Percentiles rank a stretch among this genome's conserved stretches.
phyloP scores from a whole-genome alignment of 345 rosid species.

The Mercurialis annua region DNA sequence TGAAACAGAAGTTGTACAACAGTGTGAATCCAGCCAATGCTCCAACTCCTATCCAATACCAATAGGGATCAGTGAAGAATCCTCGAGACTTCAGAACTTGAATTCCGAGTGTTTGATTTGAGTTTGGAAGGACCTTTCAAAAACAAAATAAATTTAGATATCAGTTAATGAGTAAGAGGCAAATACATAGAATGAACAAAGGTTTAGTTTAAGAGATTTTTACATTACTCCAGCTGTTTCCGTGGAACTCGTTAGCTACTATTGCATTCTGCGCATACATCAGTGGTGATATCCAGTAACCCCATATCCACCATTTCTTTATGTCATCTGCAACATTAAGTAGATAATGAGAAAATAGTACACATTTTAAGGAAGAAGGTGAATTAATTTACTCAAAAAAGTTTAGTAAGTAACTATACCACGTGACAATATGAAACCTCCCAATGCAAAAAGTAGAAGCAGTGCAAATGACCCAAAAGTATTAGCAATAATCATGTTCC shows the following conservation, averaged over 20 bases:
- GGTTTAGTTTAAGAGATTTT: not conserved
- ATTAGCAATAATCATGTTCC: constrained; percentile 56
- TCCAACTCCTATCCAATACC: constrained; percentile 69
- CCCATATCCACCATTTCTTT: constrained; percentile 24
- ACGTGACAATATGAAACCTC: constrained; percentile 66
- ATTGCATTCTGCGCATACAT: constrained; percentile 17
- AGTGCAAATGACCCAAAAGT: constrained; percentile 61
- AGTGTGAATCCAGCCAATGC: constrained; percentile 46
- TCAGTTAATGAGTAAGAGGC: not conserved
- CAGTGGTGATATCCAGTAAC: constrained; percentile 19
- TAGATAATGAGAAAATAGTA: not conserved
- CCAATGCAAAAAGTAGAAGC: constrained; percentile 49
- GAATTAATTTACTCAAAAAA: not conserved
- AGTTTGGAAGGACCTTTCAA: constrained; percentile 19
- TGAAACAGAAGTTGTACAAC: constrained; percentile 43
- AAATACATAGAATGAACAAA: not conserved
- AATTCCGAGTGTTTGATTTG: constrained; percentile 40
- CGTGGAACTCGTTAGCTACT: constrained; percentile 14
- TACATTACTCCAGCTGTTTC: constrained; percentile 17
- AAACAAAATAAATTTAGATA: not conserved
- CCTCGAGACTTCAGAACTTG: constrained; percentile 49
- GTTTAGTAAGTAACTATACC: constrained; percentile 24
- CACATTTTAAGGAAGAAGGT: not conserved
- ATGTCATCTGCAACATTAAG: constrained; percentile 4
- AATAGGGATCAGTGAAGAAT: constrained; percentile 39